A percentile compares a stretch with the other conserved stretches of the same genome.
These are phyloP conservation scores for Mortierella sp. DNA, from an alignment of 371 early-diverging fungal species.

Conservation along the genomic window DNA sequence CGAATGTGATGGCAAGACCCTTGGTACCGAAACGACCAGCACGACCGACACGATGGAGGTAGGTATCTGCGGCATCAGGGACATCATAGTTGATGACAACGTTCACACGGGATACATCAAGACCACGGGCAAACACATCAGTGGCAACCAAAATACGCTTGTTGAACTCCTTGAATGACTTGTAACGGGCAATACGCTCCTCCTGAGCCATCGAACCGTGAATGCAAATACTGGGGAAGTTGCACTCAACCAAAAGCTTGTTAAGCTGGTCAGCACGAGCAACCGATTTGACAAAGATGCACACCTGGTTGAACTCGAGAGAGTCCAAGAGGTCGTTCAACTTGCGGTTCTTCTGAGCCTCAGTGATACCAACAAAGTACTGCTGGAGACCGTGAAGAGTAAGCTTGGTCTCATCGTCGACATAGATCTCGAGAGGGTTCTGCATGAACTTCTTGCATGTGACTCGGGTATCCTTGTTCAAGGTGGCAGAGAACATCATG, in stretches of 20 bases:
- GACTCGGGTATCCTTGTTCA: conserved; percentile 92
- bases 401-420: conserved; percentile 98
- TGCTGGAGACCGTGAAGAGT: conserved; percentile 98
- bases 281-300: conserved; percentile 97
- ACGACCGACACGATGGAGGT: conserved; percentile 98
- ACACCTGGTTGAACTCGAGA: conserved; percentile 97
- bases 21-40: conserved; percentile 99
- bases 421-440: conserved; percentile 96
- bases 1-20: conserved; percentile 98
- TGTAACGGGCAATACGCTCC: conserved; percentile 92
- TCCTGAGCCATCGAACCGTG: conserved; percentile 93
- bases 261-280: conserved; percentile 89
- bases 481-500: conserved; percentile 98
- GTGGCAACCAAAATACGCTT: conserved; percentile 98
- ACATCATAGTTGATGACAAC: conserved; percentile 99
- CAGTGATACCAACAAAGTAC: conserved; percentile 89
- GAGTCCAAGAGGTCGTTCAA: conserved; percentile 94
- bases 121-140: conserved; percentile 98
- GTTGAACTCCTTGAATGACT: conserved; percentile 95
- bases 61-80: conserved; percentile 94
- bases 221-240: conserved; percentile 96
- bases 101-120: conserved; percentile 99
- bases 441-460: conserved; percentile 98
- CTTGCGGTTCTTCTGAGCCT: conserved; percentile 94
- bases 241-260: conserved; percentile 87